Evolutionary conservation across 1,284 basidiomycete species (phyloP), one percentile per base, ranked within the genome.

Genomic region (Polyporus tsugae): DNA sequence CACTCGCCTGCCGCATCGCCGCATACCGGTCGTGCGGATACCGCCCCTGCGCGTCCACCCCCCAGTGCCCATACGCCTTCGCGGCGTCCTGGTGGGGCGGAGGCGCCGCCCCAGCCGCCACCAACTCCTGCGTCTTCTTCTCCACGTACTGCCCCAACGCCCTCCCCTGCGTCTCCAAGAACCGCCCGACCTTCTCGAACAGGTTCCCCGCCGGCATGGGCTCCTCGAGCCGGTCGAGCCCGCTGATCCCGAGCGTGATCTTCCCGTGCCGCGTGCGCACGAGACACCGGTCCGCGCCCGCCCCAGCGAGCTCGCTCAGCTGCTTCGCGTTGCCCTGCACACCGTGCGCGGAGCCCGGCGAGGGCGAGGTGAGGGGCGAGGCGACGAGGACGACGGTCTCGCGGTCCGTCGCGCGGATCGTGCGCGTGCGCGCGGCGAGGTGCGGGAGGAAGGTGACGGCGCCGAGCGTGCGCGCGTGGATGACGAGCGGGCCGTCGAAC

Each of bases 201-300:
- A 75, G 58, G 19, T 69, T 67, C 7, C 64, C 69, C 0, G 13
- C 60, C 15, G 22, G 41, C 42, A 29, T 17, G n/a, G 70, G 46
- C 41, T 72, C 72, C 60, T 75, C 72, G 41, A 74, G 42, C 29
- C 60, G 66, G 70, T 79, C 77, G 25, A 75, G 65, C 41, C 77
- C 78, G 65, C 74, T 76, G 63, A 79, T 65, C 19, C 77, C 78
- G 49, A 79, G 53, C 19, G 71, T 72, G 57, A 79, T 69, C 57
- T 69, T 71, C 11, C 76, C 77, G 49, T 75, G 70, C 25, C 72
- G 70, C 39, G 78, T 74, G 36, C 70, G 67, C 15, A 78, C 66
- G 55, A 75, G 63, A 62, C 71, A 74, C 41, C 66, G 72, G 63
- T 72, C 67, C 9, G 53, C 39, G 49, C 71, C 70, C 4, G 73